Evolutionary conservation across 495 filamentous ascomycete genomes (phyloP).

Genomic region (Bacidia rubella): DNA sequence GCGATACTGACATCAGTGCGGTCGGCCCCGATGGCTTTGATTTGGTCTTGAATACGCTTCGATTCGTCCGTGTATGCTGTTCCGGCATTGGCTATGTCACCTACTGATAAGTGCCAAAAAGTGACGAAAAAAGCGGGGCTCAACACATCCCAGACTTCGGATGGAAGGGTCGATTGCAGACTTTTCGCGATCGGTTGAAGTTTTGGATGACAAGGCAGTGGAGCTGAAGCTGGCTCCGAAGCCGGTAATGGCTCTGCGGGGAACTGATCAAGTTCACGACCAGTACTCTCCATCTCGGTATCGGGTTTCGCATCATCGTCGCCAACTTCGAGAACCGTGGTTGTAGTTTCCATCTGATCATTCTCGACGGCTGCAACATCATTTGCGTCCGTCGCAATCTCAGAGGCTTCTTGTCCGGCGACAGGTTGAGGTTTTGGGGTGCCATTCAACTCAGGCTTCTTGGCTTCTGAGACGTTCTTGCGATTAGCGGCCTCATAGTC

Average conservation of each 20-base stretch:
- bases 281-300: not conserved
- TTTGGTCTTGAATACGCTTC: slow-evolving; percentile 44
- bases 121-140: slow-evolving; percentile 71
- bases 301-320: not conserved
- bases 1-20: slow-evolving; percentile 53
- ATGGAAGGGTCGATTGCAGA: slow-evolving; percentile 46
- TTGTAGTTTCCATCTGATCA: slow-evolving; percentile 2
- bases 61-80: slow-evolving; percentile 63
- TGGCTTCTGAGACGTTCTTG: slow-evolving; percentile 7
- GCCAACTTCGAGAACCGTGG: not conserved
- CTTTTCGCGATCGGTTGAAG: slow-evolving; percentile 62
- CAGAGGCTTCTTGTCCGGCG: slow-evolving; percentile 14
- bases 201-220: slow-evolving; percentile 52
- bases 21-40: slow-evolving; percentile 50
- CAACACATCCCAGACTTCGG: slow-evolving; percentile 49
- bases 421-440: slow-evolving; percentile 11
- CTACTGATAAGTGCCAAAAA: slow-evolving; percentile 82
- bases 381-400: slow-evolving; percentile 2
- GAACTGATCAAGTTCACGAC: not conserved
- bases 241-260: not conserved
- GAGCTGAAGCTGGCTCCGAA: not conserved
- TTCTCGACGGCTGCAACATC: not conserved
- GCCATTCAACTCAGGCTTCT: slow-evolving; percentile 13
- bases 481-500: slow-evolving; percentile 26
- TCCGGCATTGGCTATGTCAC: slow-evolving; percentile 62